Evolutionary conservation across 805 yeast genomes (phyloP).

Genomic region (Monosporozyma siamensis): DNA sequence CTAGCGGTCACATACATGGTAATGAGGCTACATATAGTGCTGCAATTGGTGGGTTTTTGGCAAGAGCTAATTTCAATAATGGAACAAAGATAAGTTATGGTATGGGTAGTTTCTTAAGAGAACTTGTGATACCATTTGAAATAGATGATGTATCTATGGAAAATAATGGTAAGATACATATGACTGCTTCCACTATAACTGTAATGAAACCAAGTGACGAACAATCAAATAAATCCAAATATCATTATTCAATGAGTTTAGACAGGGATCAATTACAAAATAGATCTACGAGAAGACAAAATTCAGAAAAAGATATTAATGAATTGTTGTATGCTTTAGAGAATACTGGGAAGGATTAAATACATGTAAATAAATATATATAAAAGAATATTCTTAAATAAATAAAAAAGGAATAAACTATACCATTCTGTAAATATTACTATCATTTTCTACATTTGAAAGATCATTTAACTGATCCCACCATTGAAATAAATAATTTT

Average conservation of each 20-base stretch:
- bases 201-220: background rate
- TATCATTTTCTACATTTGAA: conserved; percentile 38
- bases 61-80: conserved; percentile 29
- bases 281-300: background rate
- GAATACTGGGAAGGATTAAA: conserved; percentile 3
- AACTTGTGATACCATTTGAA: conserved; percentile 36
- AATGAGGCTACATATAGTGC: conserved; percentile 33
- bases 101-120: conserved; percentile 36
- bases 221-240: background rate
- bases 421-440: conserved; percentile 29
- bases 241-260: conserved; percentile 1
- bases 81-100: conserved; percentile 26
- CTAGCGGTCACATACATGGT: conserved; percentile 30
- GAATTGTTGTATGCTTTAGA: conserved; percentile 4
- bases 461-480: conserved; percentile 70
- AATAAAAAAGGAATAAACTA: conserved; percentile 3
- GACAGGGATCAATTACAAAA: background rate
- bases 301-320: background rate
- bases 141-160: conserved; percentile 32
- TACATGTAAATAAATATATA: conserved; percentile 2
- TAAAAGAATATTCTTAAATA: conserved; percentile 7
- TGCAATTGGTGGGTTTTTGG: conserved; percentile 53
- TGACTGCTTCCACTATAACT: conserved; percentile 2
- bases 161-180: conserved; percentile 29
- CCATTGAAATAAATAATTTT: conserved; percentile 85